Percentiles rank a stretch among this genome's conserved stretches.
These are phyloP conservation scores for Kodamaea hsintzibuensis DNA, from an alignment of 805 yeast genomes.

Conservation along the genomic window DNA sequence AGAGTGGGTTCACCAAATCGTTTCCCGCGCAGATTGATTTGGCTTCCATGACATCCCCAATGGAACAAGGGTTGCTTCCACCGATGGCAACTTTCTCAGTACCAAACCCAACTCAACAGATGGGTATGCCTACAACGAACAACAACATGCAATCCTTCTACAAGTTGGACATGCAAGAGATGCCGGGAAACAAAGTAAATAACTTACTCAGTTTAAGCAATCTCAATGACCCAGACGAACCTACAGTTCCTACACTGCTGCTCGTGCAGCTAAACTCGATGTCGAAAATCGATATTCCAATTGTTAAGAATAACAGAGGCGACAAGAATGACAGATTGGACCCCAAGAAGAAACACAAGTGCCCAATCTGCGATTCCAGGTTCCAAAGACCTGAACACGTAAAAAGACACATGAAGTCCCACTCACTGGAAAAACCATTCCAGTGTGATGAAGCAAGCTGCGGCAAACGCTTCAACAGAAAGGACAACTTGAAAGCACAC, in stretches of 20 bases:
- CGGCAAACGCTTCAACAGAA: slow-evolving; percentile 57
- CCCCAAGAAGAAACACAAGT: slow-evolving; percentile 59
- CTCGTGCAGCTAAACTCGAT: slow-evolving; percentile 11
- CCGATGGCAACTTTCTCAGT: slow-evolving; percentile 34
- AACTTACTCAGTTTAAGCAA: neutral
- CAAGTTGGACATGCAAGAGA: slow-evolving; percentile 5
- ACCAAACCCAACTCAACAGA: slow-evolving; percentile 3
- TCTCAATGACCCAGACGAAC: slow-evolving; percentile 4
- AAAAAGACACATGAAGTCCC: slow-evolving; percentile 60
- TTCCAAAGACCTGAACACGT: slow-evolving; percentile 77
- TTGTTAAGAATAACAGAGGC: slow-evolving; percentile 16
- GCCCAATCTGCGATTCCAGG: slow-evolving; percentile 61
- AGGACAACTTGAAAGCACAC: slow-evolving; percentile 61
- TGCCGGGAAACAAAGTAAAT: slow-evolving; percentile 1
- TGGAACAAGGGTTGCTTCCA: slow-evolving; percentile 25
- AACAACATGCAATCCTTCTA: slow-evolving; percentile 3
- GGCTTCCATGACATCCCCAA: slow-evolving; percentile 48
- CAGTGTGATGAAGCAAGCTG: slow-evolving; percentile 53
- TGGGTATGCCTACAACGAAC: neutral
- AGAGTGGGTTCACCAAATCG: slow-evolving; percentile 31
- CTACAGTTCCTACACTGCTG: slow-evolving; percentile 13
- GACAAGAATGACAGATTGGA: slow-evolving; percentile 36
- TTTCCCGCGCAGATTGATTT: slow-evolving; percentile 54
- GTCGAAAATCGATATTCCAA: slow-evolving; percentile 15
- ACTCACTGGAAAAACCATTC: slow-evolving; percentile 58